Conservation (phyloP, 2,329 filamentous ascomycete genomes). For the Talaromyces albobiverticillius region DNA sequence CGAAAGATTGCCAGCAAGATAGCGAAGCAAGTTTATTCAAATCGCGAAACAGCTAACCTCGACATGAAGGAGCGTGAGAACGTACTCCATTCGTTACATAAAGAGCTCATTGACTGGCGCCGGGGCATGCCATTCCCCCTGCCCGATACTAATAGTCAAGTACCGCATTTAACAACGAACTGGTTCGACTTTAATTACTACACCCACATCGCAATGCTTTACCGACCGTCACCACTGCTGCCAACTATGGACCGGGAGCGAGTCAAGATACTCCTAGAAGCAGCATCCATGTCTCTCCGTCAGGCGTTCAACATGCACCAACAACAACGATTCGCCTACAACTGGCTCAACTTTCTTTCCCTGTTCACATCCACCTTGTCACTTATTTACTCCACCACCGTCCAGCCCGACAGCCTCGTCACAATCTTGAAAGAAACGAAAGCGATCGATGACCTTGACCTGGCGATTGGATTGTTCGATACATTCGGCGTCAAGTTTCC, state of each 20-base stretch:
- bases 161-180: constrained; percentile 43
- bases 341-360: constrained; percentile 42
- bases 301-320: constrained; percentile 39
- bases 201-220: constrained; percentile 45
- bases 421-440: constrained; percentile 17
- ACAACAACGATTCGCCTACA: constrained; percentile 42
- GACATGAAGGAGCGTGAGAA: constrained; percentile 27
- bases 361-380: constrained; percentile 45
- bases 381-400: constrained; percentile 44
- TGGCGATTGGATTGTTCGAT: constrained; percentile 21
- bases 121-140: constrained; percentile 46
- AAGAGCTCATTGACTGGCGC: constrained; percentile 45
- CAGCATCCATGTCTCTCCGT: constrained; percentile 44
- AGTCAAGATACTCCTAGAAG: constrained; percentile 38
- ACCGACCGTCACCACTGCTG: constrained; percentile 44
- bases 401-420: constrained; percentile 30
- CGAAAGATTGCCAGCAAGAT: constrained; percentile 44
- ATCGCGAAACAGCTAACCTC: constrained; percentile 19
- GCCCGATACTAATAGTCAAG: constrained; percentile 34
- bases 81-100: constrained; percentile 35
- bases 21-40: constrained; percentile 36
- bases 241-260: constrained; percentile 34
- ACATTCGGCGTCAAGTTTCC: constrained; percentile 24
- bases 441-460: constrained; percentile 20
- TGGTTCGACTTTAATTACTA: constrained; percentile 53